Base-by-base conservation (phyloP, 352 stramenopile species). In the Elongisporangium senticosum region DNA sequence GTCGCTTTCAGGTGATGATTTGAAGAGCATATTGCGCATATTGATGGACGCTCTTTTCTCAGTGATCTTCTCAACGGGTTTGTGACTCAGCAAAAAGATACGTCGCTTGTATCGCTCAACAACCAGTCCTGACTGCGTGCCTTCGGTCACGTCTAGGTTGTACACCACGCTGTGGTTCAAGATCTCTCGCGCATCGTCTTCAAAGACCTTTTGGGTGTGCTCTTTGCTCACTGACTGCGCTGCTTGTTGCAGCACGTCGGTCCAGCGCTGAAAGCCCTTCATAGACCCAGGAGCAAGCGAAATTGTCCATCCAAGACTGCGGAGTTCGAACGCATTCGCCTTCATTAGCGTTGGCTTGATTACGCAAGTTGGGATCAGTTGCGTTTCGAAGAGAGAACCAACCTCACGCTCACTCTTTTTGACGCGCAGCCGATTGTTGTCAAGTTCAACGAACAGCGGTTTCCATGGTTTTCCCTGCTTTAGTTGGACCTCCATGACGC, bases 381-480 rank as follows among this genome's bases (percentile, higher is more conserved):
- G 65, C 7, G 77, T 79, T 51, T 87, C 75, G 15, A 87, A 75
- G 15, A 77, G 74, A 1, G 76, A 71, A 4, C 78, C 76, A 2
- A 90, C 52, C 33, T 70, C 76, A 4, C 77, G 65, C 54, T 87
- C 81, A 47, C 67, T 87, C 24, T 63, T 66, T 56, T 90, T 90
- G 57, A 90, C 68, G 19, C 82, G 78, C 24, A 90, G 61, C 60
- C 86, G 81, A 14, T 76, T 73, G 51, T 89, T 83, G 24, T 86
- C 75, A 1, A 89, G 57, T 47, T 89, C 81, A 20, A 89, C 76
- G 47, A 77, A 89, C 37, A 70, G 63, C 21, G 68, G 66, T 55
- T 87, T 88, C 78, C 80, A 90, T 4, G 59, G 58, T 24, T 62
- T 67, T 11, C 71, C 76, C 0, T 69, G 72, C n/a, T 68, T 77